Evolutionary conservation across 805 yeast genomes (phyloP).

Genomic region (Starmerella geochares): DNA sequence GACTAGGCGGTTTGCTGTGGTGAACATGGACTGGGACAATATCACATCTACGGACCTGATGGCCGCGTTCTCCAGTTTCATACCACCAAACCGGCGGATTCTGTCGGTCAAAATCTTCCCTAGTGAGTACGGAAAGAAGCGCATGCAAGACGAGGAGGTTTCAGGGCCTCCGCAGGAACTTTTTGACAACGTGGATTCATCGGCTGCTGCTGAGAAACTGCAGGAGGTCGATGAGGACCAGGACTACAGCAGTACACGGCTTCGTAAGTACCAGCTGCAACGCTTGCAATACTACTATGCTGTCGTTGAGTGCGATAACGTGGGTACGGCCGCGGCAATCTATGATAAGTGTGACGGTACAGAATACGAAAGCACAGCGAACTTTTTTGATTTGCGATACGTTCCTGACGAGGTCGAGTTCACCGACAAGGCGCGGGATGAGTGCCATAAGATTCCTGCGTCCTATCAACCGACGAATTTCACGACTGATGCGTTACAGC

Average conservation of each 20-base stretch:
- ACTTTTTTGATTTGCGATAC: constrained; percentile 81
- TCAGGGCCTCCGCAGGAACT: constrained; percentile 90
- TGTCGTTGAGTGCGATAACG: constrained; percentile 68
- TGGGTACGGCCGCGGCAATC: constrained; percentile 59
- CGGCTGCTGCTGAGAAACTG: constrained; percentile 28
- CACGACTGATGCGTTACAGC: constrained; percentile 91
- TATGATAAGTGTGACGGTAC: constrained; percentile 88
- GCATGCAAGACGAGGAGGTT: constrained; percentile 76
- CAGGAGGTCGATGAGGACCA: constrained; percentile 52
- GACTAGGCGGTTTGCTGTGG: constrained; percentile 71
- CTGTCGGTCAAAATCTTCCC: constrained; percentile 65
- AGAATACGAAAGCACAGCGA: constrained; percentile 92
- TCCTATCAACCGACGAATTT: constrained; percentile 72
- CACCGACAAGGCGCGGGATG: constrained; percentile 65
- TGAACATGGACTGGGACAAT: constrained; percentile 96
- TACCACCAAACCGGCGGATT: constrained; percentile 64
- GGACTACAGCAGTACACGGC: constrained; percentile 73
- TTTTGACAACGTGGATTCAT: constrained; percentile 39
- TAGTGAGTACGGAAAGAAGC: constrained; percentile 85
- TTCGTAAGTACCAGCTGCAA: constrained; percentile 86
- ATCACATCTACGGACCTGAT: constrained; percentile 74
- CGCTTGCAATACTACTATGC: constrained; percentile 90
- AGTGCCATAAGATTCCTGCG: constrained; percentile 60
- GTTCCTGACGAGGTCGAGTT: constrained; percentile 90
- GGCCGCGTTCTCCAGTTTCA: constrained; percentile 81